Evolutionary conservation across 202 grass and related monocot genomes (phyloP).

Genomic region (Schoenoplectus triqueter): DNA sequence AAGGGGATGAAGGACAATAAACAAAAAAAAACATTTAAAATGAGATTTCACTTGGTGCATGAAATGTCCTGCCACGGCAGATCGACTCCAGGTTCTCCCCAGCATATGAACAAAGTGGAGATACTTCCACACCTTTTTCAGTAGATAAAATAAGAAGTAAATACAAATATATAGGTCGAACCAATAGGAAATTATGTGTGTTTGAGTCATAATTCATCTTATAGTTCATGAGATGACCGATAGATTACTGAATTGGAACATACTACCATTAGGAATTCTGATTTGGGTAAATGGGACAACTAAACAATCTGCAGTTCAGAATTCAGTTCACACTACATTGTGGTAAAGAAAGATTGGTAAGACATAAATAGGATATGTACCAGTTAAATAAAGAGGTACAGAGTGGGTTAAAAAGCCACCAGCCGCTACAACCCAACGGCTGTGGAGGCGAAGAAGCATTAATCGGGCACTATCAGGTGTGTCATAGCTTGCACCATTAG

Average conservation of each 20-base stretch:
- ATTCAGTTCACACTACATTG: conserved; percentile 1
- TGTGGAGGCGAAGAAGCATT: conserved; percentile 97
- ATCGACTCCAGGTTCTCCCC: conserved; percentile 94
- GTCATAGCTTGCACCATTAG: conserved; percentile 79
- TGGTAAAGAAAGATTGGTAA: background rate
- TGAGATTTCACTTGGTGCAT: conserved; percentile 81
- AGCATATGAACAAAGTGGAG: conserved; percentile 70
- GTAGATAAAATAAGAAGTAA: conserved; percentile 36
- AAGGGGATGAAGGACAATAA: background rate
- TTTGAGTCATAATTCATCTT: background rate
- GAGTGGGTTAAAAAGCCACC: conserved; percentile 97
- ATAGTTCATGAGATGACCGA: background rate
- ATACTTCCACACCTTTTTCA: conserved; percentile 85
- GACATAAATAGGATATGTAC: conserved; percentile 40
- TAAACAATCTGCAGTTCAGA: background rate
- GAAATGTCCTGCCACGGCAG: conserved; percentile 87
- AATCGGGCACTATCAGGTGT: conserved; percentile 82
- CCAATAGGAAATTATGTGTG: background rate
- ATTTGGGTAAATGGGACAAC: conserved; percentile 19
- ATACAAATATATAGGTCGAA: conserved; percentile 14
- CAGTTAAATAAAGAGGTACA: conserved; percentile 93
- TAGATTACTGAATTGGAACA: background rate
- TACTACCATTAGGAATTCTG: background rate
- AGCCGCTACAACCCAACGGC: conserved; percentile 96
- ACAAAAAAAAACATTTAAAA: conserved; percentile 50